Conservation (phyloP, 352 stramenopile species). For the Globisporangium nagaii region DNA sequence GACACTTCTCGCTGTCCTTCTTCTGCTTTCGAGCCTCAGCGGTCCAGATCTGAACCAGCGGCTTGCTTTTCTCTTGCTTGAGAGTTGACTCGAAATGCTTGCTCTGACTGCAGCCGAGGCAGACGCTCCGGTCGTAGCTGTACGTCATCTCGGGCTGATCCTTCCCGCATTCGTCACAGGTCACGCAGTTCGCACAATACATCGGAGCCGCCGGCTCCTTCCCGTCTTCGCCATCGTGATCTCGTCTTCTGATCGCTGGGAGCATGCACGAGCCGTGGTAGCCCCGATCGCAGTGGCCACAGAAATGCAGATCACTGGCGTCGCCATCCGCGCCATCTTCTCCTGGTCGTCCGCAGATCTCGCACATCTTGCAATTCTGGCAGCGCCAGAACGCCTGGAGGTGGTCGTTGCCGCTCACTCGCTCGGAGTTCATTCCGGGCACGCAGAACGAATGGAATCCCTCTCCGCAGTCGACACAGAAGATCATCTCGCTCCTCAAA, state of each 20-base stretch:
- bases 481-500: constrained; percentile 79
- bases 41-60: constrained; percentile 58
- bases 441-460: constrained; percentile 92
- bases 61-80: constrained; percentile 42
- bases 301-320: constrained; percentile 21
- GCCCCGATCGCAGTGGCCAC: constrained; percentile 43
- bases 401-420: constrained; percentile 29
- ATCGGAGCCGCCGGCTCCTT: constrained; percentile 17
- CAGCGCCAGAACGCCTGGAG: constrained; percentile 89
- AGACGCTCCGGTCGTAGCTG: constrained; percentile 55
- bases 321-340: constrained; percentile 20
- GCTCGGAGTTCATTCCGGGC: constrained; percentile 27
- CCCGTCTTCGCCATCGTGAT: not conserved
- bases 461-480: constrained; percentile 96
- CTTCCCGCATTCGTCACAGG: constrained; percentile 48
- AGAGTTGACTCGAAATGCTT: constrained; percentile 46
- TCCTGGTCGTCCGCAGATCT: constrained; percentile 80
- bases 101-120: constrained; percentile 49
- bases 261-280: constrained; percentile 51
- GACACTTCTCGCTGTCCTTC: constrained; percentile 70
- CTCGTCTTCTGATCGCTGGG: constrained; percentile 25
- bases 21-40: constrained; percentile 38
- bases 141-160: constrained; percentile 44
- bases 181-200: constrained; percentile 65
- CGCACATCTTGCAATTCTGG: constrained; percentile 95